Conservation (phyloP, 2,329 filamentous ascomycete genomes). For the Polychaeton citri region DNA sequence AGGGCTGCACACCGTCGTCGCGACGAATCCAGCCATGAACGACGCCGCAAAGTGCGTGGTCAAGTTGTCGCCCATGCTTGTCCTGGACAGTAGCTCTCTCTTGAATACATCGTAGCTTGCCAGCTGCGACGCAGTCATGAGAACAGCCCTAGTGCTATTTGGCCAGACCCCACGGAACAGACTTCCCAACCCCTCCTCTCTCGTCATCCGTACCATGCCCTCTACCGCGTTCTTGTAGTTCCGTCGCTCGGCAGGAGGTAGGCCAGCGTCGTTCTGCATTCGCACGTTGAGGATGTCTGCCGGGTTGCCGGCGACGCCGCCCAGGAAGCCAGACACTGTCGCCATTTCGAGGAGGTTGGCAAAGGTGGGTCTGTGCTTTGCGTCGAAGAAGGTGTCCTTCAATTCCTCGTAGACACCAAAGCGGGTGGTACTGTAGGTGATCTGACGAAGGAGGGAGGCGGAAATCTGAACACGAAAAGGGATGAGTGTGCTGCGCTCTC, state of each 20-base stretch:
- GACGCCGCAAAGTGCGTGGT: conserved; percentile 66
- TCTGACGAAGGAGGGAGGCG: conserved; percentile 81
- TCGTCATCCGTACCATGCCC: conserved; percentile 74
- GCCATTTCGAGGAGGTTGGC: conserved; percentile 65
- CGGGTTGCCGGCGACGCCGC: conserved; percentile 82
- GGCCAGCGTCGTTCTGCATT: conserved; percentile 86
- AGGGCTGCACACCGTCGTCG: conserved; percentile 72
- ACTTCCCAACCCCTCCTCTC: conserved; percentile 60
- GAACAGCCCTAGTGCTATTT: conserved; percentile 66
- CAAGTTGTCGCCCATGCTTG: conserved; percentile 53
- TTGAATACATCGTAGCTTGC: conserved; percentile 81
- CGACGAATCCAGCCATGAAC: conserved; percentile 67
- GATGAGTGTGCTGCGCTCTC: conserved; percentile 2
- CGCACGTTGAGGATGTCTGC: conserved; percentile 95
- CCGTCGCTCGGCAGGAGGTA: conserved; percentile 58
- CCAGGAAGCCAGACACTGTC: conserved; percentile 69
- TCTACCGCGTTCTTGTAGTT: conserved; percentile 86
- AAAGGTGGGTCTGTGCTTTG: conserved; percentile 47
- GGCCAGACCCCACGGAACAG: conserved; percentile 79
- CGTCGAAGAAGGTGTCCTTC: conserved; percentile 53
- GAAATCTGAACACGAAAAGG: conserved; percentile 45
- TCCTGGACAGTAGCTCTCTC: conserved; percentile 50
- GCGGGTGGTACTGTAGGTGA: conserved; percentile 86
- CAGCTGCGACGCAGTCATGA: conserved; percentile 77
- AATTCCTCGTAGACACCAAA: conserved; percentile 95